Conservation (phyloP, 2,329 filamentous ascomycete species). For the Periconia sp. region DNA sequence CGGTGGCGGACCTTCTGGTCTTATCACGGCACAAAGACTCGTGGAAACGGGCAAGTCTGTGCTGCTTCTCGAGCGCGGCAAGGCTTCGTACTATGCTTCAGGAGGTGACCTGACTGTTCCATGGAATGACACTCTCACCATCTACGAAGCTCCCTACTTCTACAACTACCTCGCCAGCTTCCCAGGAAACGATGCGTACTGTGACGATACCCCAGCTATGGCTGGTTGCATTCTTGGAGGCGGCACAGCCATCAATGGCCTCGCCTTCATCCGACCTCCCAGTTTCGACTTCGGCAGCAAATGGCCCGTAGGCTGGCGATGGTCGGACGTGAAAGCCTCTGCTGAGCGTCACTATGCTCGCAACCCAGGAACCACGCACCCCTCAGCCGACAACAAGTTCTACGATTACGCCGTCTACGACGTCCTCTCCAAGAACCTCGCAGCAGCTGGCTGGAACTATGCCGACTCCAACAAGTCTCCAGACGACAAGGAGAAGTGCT, state of each 20-base stretch:
- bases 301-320: conserved; percentile 24
- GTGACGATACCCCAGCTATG: conserved; percentile 39
- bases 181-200: conserved; percentile 40
- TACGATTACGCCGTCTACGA: conserved; percentile 23
- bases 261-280: conserved; percentile 21
- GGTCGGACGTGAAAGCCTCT: conserved; percentile 17
- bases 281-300: conserved; percentile 21
- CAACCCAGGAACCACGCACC: conserved; percentile 20
- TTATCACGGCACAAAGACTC: conserved; percentile 41
- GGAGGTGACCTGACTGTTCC: conserved; percentile 30
- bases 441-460: conserved; percentile 17
- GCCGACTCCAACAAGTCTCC: conserved; percentile 20
- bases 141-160: conserved; percentile 27
- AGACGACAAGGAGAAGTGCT: conserved; percentile 21
- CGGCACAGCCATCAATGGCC: conserved; percentile 31
- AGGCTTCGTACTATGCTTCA: conserved; percentile 34
- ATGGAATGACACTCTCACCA: conserved; percentile 26
- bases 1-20: conserved; percentile 42
- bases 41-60: conserved; percentile 43
- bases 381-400: conserved; percentile 20
- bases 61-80: conserved; percentile 44
- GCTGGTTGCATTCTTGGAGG: conserved; percentile 46
- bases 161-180: conserved; percentile 17
- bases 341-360: conserved; percentile 21
- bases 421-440: conserved; percentile 18